Evolutionary conservation across 306 rosid species (phyloP), one percentile per base, ranked within the genome.

Genomic region (Canavalia gladiata): DNA sequence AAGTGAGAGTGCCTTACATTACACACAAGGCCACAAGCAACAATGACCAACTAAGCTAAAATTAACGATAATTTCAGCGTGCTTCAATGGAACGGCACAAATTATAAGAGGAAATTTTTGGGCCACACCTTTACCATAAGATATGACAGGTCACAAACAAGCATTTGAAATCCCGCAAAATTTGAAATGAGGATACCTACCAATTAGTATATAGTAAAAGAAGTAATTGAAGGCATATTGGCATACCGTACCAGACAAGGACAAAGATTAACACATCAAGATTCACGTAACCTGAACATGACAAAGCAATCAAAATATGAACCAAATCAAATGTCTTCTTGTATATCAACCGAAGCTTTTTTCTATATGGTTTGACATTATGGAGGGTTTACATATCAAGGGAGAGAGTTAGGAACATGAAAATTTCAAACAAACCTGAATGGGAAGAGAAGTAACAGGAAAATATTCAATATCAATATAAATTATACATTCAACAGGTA

Each of bases 311-410:
- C 3, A 56, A 8, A 30, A 41, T 45, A 41, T 29, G 2, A 33
- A 42, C 68, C 56, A 57, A 39, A 13, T 55, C 25, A 54, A 72
- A 54, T 39, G 28, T 18, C 41, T 57, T 74, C 55, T 74, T 57
- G 35, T 42, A 10, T 12, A 37, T 29, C 25, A 18, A 18, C 25
- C 25, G 31, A 57, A 42, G 55, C 63, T 8, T 18, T 8, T 41
- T 39, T 25, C 7, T 42, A 41, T 28, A 55, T 11, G 49, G 37
- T 0, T 55, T 55, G 29, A 43, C 68, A 58, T 74, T 39, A 29
- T 73, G 39, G 25, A 30, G 2, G 42, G 10, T 46, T 67, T 58
- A 69, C 42, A 74, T 45, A 4, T 25, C 46, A 59, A 59, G 59
- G 28, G 11, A 43, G 52, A 72, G 59, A 25, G 30, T 11, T 33